Base-by-base conservation (phyloP, 78 protist genomes). In the Dictyostelium intermedium region DNA sequence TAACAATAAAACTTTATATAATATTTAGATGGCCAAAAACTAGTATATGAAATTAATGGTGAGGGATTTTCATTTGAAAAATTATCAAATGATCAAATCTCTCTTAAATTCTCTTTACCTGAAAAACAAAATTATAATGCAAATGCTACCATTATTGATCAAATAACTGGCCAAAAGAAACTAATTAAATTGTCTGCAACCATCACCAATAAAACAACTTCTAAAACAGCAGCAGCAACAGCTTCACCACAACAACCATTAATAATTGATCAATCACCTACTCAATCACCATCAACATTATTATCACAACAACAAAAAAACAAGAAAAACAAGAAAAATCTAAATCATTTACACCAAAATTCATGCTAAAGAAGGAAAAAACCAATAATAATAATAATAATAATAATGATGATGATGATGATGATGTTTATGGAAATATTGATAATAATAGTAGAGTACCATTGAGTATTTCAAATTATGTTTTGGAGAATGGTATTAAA, bases 1-100 rank as follows among this genome's bases (percentile, higher is more conserved):
- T n/a, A n/a, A n/a, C n/a, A n/a, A n/a, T n/a, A n/a, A n/a, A n/a
- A n/a, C n/a, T n/a, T n/a, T n/a, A 20, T 27, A 43, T 20, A 47
- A 9, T 72, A 20, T 25, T 34, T 23, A 30, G 45, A 27, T 20
- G 50, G 25, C 13, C 34, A 35, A 11, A 83, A 83, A 35, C 23
- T 35, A 35, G 5, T 11, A 16, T 82, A 34, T 34, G 74, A 82
- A n/a, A 20, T 30, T 23, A 30, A 30, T 25, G 89, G 89, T 41
- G 89, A 83, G 27, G 89, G 89, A 39, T 83, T 83, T 27, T 66
- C 89, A 23, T 37, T 37, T 41, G 50, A 83, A 43, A 66, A 39
- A 16, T 9, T 25, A 83, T 16, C 34, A n/a, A 63, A 87, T 23
- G 53, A 56, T 13, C 32, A 87, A 41, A 74, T 87, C 0, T 23